Base-by-base conservation (phyloP, 257 asterid genomes). In the Solanum pennellii region DNA sequence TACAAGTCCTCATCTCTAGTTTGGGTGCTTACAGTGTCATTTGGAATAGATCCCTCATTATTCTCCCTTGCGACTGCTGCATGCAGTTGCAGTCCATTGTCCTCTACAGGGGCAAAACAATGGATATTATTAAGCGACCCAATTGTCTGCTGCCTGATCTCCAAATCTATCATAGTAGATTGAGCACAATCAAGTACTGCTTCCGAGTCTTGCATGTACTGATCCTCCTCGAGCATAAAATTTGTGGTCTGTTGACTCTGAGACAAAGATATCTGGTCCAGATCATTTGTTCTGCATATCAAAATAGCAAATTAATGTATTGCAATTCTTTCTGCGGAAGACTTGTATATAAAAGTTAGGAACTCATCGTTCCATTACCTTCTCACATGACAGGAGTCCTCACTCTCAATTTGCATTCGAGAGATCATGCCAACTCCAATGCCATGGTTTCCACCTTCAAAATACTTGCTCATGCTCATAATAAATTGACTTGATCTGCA, bases 401-500 rank as follows among this genome's bases (percentile, higher is more conserved):
- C 9, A 80, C 16, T 35, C 42, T 62, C 37, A 1, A 0, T 15
- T 45, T 44, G 84, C 65, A 16, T 79, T 25, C 39, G 31, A 79
- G 84, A 25, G 27, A 79, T 79, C 65, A 27, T 44, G 65, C 84
- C 84, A 79, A 44, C 65, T 15, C 65, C 84, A 79, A 0, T 0
- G 10, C 66, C 66, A 27, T 79, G 84, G 65, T 29, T 79, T 79
- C 66, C 68, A 47, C 68, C 68, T 25, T 88, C 62, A 29, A 25
- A 68, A 65, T 84, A 84, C 29, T 85, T 84, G 60, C 45, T 45
- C n/a, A n/a, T 2, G 5, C 88, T 33, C 59, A 85, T 42, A 65
- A 88, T 66, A 44, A 76, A 76, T 65, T 76, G 82, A 65, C 86
- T 66, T 84, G 65, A 73, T 62, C 90, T 88, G 90, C 33, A 85